phyloP scores from a whole-genome alignment of 2,329 filamentous ascomycete species.

The Ustulina deusta region DNA sequence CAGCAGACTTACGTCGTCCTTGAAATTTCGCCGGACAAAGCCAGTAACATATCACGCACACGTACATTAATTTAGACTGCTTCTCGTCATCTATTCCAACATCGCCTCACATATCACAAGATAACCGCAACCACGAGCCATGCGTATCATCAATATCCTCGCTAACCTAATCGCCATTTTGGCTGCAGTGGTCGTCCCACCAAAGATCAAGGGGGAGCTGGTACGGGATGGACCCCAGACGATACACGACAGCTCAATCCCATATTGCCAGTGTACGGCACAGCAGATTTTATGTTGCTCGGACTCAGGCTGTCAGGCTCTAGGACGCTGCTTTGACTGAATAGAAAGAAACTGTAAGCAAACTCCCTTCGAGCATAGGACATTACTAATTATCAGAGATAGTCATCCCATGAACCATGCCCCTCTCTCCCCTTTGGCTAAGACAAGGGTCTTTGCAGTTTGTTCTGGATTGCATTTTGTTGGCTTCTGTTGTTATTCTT shows the following conservation, averaged over 20 bases:
- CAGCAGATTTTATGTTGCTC: constrained; percentile 31
- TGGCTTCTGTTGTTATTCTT: background rate
- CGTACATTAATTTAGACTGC: background rate
- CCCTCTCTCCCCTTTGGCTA: background rate
- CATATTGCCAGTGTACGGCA: constrained; percentile 28
- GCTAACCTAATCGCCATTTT: constrained; percentile 8
- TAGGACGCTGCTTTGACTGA: constrained; percentile 23
- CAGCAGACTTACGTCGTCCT: background rate
- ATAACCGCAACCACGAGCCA: background rate
- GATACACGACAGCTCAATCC: constrained; percentile 24
- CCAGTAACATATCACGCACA: background rate
- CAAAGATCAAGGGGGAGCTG: background rate
- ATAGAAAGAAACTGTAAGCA: constrained; percentile 6
- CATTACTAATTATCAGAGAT: background rate
- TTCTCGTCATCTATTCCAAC: background rate
- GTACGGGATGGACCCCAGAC: background rate
- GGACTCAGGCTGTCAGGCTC: constrained; percentile 21
- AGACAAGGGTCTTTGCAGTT: background rate
- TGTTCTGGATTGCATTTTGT: background rate
- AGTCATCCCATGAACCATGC: background rate
- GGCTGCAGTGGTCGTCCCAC: constrained; percentile 10
- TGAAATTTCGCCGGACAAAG: background rate
- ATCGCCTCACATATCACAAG: background rate
- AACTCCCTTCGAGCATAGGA: background rate
- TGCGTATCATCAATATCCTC: constrained; percentile 24